A percentile compares a stretch with the other conserved stretches of the same genome.
phyloP scores from a whole-genome alignment of 768 basidiomycete species.

The Kwoniella heveanensis region DNA sequence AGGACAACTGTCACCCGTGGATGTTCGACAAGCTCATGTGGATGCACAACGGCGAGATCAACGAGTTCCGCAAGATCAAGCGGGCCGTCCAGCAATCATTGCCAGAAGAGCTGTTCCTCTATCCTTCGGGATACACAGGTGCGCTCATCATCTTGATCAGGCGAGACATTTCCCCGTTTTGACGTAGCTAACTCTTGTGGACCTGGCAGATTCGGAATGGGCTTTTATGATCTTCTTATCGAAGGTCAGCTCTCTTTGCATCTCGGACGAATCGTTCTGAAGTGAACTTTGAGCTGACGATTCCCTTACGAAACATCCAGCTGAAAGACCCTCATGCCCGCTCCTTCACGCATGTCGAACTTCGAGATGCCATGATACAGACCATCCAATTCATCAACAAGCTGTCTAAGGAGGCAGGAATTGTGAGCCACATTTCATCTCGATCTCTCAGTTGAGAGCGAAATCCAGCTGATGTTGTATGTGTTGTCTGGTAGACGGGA shows the following conservation, averaged over 20 bases:
- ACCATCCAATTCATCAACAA: constrained; percentile 79
- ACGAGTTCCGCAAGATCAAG: constrained; percentile 78
- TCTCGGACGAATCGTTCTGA: neutral
- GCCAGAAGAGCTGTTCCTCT: constrained; percentile 79
- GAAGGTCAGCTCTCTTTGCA: constrained; percentile 7
- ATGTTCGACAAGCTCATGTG: constrained; percentile 91
- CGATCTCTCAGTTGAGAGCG: no score
- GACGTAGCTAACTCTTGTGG: constrained; percentile 17
- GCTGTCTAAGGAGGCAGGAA: constrained; percentile 69
- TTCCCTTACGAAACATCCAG: constrained; percentile 57
- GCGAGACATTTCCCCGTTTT: no score
- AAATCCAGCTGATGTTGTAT: neutral
- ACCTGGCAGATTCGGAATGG: constrained; percentile 83
- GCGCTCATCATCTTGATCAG: neutral
- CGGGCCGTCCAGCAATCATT: constrained; percentile 73
- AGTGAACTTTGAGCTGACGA: neutral
- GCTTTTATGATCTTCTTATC: constrained; percentile 89
- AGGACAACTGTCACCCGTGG: constrained; percentile 74
- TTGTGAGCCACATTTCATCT: no score
- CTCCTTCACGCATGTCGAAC: constrained; percentile 68
- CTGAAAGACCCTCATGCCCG: constrained; percentile 76
- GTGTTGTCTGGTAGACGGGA: constrained; percentile 55
- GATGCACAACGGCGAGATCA: constrained; percentile 95
- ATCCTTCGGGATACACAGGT: constrained; percentile 92
- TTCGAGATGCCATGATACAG: constrained; percentile 83